Percentiles rank a stretch among this genome's conserved stretches.
Evolutionary conservation across 225 moss, liverwort and hornwort genomes (phyloP).

Genomic region (Rhytidiadelphus loreus): DNA sequence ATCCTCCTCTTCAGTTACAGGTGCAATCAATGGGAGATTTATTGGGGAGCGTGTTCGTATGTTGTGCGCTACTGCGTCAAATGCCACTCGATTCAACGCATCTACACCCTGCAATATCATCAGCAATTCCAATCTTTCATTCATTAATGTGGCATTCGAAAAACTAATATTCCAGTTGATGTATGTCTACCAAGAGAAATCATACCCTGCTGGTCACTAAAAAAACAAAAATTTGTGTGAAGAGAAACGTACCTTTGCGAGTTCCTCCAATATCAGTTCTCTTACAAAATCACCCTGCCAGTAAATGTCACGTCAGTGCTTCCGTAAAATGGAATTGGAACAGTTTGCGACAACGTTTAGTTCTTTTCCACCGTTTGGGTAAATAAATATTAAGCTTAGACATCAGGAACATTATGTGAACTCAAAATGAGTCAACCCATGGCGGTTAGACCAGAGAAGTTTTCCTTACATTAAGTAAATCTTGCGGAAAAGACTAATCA

Average conservation of each 20-base stretch:
- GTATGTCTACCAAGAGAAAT: neutral
- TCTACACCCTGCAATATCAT: constrained; percentile 67
- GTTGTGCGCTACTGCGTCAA: constrained; percentile 41
- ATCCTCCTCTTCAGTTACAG: constrained; percentile 72
- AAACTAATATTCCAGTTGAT: neutral
- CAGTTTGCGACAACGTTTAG: neutral
- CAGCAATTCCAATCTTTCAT: neutral
- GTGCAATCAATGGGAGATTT: constrained; percentile 44
- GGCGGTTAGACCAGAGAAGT: neutral
- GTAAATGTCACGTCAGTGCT: neutral
- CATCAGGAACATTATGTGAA: neutral
- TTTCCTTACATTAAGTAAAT: neutral
- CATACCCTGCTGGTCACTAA: neutral
- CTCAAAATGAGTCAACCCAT: neutral
- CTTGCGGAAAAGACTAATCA: neutral
- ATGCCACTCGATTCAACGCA: constrained; percentile 70
- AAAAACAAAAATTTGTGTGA: neutral
- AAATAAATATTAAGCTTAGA: neutral
- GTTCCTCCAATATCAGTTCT: constrained; percentile 79
- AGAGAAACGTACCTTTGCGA: constrained; percentile 55
- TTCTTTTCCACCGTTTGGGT: neutral
- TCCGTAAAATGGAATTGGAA: neutral
- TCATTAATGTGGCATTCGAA: neutral
- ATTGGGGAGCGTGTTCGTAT: constrained; percentile 41
- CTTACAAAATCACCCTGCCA: constrained; percentile 82